These are phyloP conservation scores for Vigna reflexopilosa DNA, from an alignment of 306 rosid genomes.

Conservation along the genomic window DNA sequence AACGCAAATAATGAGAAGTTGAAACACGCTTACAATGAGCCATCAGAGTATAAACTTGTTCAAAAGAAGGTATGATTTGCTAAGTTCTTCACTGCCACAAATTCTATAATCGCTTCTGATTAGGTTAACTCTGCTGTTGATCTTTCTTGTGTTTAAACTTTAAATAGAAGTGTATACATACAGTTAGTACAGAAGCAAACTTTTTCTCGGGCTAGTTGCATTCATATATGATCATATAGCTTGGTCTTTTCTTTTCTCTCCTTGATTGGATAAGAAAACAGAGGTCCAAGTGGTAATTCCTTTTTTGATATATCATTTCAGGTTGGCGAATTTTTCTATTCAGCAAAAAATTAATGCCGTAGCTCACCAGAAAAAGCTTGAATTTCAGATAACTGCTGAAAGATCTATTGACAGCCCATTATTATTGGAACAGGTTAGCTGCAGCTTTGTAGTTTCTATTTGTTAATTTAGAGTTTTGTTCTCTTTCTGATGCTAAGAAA, in stretches of 20 bases:
- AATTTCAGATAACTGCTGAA: conserved; percentile 57
- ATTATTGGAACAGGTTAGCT: conserved; percentile 65
- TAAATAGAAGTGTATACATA: not conserved
- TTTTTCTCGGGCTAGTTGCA: not conserved
- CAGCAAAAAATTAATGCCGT: conserved; percentile 64
- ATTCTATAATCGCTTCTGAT: too few relatives aligned
- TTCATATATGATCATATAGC: conserved; percentile 9
- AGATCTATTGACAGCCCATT: conserved; percentile 80
- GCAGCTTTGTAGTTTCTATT: conserved; percentile 25
- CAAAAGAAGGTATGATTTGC: too few relatives aligned
- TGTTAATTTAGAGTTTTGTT: conserved; percentile 4
- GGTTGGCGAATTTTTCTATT: conserved; percentile 81
- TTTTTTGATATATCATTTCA: conserved; percentile 39
- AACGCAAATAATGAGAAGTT: too few relatives aligned
- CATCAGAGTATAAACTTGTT: too few relatives aligned
- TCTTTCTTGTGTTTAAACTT: conserved; percentile 12
- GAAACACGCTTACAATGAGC: too few relatives aligned
- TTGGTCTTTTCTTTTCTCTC: conserved; percentile 15
- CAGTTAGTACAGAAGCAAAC: not conserved
- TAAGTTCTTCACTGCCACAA: too few relatives aligned
- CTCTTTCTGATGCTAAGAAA: conserved; percentile 38
- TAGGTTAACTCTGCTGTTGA: conserved; percentile 1
- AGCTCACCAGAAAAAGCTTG: conserved; percentile 66
- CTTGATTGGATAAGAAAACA: conserved; percentile 24
- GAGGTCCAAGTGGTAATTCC: not conserved